Conservation (phyloP, 2,329 filamentous ascomycete genomes). For the Mycosphaerella sp. region DNA sequence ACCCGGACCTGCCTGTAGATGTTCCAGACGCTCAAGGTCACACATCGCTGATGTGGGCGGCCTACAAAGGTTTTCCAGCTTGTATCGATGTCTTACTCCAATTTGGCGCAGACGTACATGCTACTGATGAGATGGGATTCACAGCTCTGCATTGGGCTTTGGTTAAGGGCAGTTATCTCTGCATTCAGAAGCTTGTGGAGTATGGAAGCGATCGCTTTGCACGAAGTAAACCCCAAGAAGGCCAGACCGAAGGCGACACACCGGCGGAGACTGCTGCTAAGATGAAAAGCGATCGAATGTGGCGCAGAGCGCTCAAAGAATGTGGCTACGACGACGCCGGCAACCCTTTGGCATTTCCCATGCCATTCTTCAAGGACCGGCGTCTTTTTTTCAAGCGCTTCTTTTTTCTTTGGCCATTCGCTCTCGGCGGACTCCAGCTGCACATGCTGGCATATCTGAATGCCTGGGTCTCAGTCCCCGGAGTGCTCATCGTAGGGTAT, state of each 20-base stretch:
- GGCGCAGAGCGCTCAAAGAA: slow-evolving; percentile 75
- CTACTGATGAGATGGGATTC: slow-evolving; percentile 84
- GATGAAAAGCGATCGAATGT: slow-evolving; percentile 77
- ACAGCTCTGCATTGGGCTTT: slow-evolving; percentile 94
- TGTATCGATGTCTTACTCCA: slow-evolving; percentile 88
- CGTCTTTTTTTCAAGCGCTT: slow-evolving; percentile 74
- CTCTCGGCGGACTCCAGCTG: slow-evolving; percentile 64
- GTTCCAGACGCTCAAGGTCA: slow-evolving; percentile 84
- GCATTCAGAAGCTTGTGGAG: slow-evolving; percentile 89
- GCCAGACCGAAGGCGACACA: slow-evolving; percentile 67
- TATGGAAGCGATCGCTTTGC: slow-evolving; percentile 92
- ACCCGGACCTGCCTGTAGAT: slow-evolving; percentile 83
- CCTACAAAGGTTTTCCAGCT: slow-evolving; percentile 90
- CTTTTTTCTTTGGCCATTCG: slow-evolving; percentile 82
- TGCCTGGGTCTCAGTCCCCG: slow-evolving; percentile 68
- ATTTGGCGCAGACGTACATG: slow-evolving; percentile 92
- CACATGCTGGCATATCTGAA: slow-evolving; percentile 67
- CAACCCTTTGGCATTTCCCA: slow-evolving; percentile 65
- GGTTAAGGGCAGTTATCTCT: slow-evolving; percentile 83
- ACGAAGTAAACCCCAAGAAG: slow-evolving; percentile 55
- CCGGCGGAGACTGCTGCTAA: slow-evolving; percentile 78
- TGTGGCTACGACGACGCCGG: slow-evolving; percentile 77
- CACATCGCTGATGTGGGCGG: slow-evolving; percentile 96
- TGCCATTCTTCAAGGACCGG: slow-evolving; percentile 69
- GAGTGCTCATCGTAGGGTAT: slow-evolving; percentile 60